phyloP scores from a whole-genome alignment of 306 rosid species.

The Malus fusca region DNA sequence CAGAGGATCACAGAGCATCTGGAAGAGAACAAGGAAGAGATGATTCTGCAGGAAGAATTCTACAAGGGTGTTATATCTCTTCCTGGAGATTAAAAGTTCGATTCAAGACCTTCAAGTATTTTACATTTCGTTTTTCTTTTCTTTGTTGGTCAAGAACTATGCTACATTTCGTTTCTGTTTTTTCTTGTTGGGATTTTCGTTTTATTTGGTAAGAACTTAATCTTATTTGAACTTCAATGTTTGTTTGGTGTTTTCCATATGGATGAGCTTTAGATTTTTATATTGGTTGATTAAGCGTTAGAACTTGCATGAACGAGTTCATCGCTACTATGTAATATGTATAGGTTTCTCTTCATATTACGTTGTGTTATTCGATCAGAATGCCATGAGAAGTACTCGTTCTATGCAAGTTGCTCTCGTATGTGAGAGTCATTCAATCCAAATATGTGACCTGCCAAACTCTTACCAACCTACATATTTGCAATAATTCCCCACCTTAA shows the following conservation, averaged over 20 bases:
- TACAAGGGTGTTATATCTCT: background rate
- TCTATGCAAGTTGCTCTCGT: too few relatives aligned
- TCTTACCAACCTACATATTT: too few relatives aligned
- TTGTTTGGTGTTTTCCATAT: background rate
- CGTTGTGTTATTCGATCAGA: too few relatives aligned
- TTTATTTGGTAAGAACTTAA: background rate
- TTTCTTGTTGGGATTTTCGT: background rate
- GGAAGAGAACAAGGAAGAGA: slow-evolving; percentile 24
- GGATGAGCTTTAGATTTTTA: too few relatives aligned
- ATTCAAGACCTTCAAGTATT: background rate
- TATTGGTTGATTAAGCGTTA: background rate
- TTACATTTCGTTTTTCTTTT: background rate
- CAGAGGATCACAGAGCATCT: slow-evolving; percentile 29
- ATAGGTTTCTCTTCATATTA: too few relatives aligned
- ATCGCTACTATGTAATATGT: too few relatives aligned
- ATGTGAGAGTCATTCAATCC: too few relatives aligned
- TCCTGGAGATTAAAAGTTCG: background rate
- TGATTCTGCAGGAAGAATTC: slow-evolving; percentile 7
- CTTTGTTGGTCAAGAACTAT: background rate
- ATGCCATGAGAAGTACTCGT: rapidly evolving
- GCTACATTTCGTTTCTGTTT: background rate
- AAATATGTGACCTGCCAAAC: background rate
- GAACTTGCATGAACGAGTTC: too few relatives aligned
- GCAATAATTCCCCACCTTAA: too few relatives aligned
- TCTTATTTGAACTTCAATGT: background rate